Conservation (phyloP, 192 early-diverging fungal genomes). For the Backusella westeae region DNA sequence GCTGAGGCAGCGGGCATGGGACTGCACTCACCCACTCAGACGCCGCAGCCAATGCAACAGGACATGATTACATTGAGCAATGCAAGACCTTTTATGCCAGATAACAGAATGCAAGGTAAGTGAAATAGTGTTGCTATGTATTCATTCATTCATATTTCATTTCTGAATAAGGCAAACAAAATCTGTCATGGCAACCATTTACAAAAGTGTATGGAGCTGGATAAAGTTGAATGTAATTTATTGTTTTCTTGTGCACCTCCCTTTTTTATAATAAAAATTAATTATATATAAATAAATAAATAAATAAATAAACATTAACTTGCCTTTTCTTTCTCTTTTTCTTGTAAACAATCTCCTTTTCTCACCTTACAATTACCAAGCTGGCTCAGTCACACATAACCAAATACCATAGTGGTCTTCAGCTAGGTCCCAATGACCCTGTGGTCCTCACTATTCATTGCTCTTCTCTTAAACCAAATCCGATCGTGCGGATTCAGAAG, state of each 20-base stretch:
- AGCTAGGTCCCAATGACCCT: neutral
- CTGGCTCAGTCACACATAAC: neutral
- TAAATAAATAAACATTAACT: neutral
- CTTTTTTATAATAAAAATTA: too few relatives aligned
- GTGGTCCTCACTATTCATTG: neutral
- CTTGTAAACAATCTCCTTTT: neutral
- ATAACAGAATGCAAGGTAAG: neutral
- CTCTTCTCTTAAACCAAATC: neutral
- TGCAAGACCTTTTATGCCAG: neutral
- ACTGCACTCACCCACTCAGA: neutral
- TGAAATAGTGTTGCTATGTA: neutral
- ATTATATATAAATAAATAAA: too few relatives aligned
- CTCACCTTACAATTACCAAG: neutral
- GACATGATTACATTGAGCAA: neutral
- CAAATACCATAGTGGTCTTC: neutral
- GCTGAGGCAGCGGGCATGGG: constrained; percentile 24
- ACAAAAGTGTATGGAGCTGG: neutral
- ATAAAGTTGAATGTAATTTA: neutral
- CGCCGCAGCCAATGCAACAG: constrained; percentile 1
- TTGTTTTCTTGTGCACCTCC: neutral
- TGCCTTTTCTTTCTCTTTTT: neutral
- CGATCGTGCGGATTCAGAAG: neutral
- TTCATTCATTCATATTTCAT: neutral
- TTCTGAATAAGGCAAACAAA: neutral
- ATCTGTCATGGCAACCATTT: neutral